phyloP scores from a whole-genome alignment of 2,329 filamentous ascomycete genomes.

The Xylaria sp. region DNA sequence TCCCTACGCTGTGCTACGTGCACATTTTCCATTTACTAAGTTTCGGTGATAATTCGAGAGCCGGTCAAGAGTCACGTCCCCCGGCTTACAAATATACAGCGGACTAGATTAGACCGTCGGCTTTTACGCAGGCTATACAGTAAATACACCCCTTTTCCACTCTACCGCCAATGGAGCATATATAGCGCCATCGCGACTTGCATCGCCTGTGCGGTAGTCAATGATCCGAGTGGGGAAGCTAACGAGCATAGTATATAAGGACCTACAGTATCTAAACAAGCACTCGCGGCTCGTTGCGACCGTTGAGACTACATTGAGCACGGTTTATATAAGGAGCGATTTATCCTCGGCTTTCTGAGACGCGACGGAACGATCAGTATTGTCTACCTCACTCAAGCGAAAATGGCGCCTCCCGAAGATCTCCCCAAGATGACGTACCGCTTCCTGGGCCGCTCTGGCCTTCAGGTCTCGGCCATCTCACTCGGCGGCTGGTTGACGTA shows the following conservation, averaged over 20 bases:
- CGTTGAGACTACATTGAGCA: too few relatives aligned
- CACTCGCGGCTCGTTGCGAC: too few relatives aligned
- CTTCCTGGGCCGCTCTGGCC: slow-evolving; percentile 64
- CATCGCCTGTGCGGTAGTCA: too few relatives aligned
- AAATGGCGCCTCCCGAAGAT: slow-evolving; percentile 29
- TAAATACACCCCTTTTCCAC: background rate
- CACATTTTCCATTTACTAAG: too few relatives aligned
- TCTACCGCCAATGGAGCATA: background rate
- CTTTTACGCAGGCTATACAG: background rate
- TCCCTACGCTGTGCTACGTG: background rate
- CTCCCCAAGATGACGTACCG: slow-evolving; percentile 32
- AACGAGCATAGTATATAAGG: too few relatives aligned
- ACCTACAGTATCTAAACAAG: too few relatives aligned
- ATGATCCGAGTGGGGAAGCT: too few relatives aligned
- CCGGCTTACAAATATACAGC: slow-evolving; percentile 9
- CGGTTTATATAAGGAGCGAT: too few relatives aligned
- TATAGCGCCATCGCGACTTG: background rate
- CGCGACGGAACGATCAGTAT: too few relatives aligned
- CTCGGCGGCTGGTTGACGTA: slow-evolving; percentile 77
- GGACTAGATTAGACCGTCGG: background rate
- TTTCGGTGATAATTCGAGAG: background rate
- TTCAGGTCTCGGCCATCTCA: slow-evolving; percentile 76
- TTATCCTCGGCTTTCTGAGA: background rate
- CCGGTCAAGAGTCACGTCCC: background rate
- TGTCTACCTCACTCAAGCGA: too few relatives aligned